These are phyloP conservation scores for Suillus occidentalis DNA, from an alignment of 768 basidiomycete genomes.

Conservation along the genomic window DNA sequence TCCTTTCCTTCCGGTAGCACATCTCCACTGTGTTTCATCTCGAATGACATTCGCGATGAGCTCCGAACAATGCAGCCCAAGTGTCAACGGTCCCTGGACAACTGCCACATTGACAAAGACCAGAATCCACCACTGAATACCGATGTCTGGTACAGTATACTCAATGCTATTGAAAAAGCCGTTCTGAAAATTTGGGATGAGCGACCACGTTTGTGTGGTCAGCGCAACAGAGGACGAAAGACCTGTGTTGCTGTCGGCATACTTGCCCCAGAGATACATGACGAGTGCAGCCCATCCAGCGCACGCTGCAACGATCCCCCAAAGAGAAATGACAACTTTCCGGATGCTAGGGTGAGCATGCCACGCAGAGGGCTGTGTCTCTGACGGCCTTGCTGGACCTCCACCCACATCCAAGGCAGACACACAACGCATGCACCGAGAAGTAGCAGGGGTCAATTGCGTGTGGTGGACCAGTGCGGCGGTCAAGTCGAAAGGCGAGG, in stretches of 20 bases:
- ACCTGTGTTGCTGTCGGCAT: neutral
- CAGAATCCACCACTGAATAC: constrained; percentile 23
- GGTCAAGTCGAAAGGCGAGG: constrained; percentile 30
- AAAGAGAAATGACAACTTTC: constrained; percentile 23
- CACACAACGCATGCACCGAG: constrained; percentile 30
- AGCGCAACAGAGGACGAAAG: accelerated
- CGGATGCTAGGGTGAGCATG: constrained; percentile 24
- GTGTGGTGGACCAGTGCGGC: constrained; percentile 32
- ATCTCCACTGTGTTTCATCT: constrained; percentile 29
- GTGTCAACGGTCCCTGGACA: constrained; percentile 30
- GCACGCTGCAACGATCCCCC: constrained; percentile 23
- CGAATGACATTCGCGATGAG: constrained; percentile 29
- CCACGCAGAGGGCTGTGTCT: constrained; percentile 30
- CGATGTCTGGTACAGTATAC: constrained; percentile 20
- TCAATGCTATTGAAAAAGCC: neutral
- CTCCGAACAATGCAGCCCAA: constrained; percentile 29
- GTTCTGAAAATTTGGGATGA: constrained; percentile 17
- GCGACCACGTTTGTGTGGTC: constrained; percentile 30
- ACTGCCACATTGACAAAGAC: constrained; percentile 25
- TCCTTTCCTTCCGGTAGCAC: constrained; percentile 19
- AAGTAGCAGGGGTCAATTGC: constrained; percentile 19
- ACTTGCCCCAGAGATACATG: neutral
- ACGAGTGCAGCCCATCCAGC: constrained; percentile 22
- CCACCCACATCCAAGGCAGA: constrained; percentile 6
- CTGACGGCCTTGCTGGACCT: constrained; percentile 15